phyloP scores from a whole-genome alignment of 148 eudicot genomes.

The Rhododendron williamsianum region DNA sequence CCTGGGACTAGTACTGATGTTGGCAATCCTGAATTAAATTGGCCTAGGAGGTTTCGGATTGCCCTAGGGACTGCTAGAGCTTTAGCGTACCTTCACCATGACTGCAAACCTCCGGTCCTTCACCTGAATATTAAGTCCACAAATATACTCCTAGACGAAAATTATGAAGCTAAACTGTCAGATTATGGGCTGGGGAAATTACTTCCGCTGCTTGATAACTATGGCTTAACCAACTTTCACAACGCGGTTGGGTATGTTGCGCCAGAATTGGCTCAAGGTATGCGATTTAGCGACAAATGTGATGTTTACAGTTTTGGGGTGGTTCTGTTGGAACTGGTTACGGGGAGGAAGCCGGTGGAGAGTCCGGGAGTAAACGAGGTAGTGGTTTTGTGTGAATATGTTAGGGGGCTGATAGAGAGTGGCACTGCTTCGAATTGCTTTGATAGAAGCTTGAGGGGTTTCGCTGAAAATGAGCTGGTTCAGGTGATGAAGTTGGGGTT shows the following conservation, averaged over 20 bases:
- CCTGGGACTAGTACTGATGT: constrained; percentile 72
- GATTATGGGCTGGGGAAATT: constrained; percentile 79
- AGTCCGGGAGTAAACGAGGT: constrained; percentile 62
- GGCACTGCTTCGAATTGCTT: constrained; percentile 75
- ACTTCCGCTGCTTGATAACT: constrained; percentile 62
- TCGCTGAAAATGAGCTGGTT: constrained; percentile 69
- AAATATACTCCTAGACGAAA: constrained; percentile 72
- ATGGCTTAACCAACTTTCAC: constrained; percentile 58
- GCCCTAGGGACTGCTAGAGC: constrained; percentile 88
- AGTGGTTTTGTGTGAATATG: constrained; percentile 76
- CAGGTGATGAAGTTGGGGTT: constrained; percentile 90
- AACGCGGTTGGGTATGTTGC: constrained; percentile 87
- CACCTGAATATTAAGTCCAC: constrained; percentile 85
- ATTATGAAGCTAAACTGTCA: constrained; percentile 61
- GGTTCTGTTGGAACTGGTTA: constrained; percentile 76
- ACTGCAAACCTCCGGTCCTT: constrained; percentile 71
- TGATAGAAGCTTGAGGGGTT: constrained; percentile 67
- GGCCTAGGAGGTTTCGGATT: constrained; percentile 73
- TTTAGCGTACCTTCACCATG: constrained; percentile 84
- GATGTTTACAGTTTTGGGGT: constrained; percentile 92
- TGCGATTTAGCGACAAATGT: constrained; percentile 65
- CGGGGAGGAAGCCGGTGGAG: constrained; percentile 91
- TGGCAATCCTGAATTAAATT: constrained; percentile 56
- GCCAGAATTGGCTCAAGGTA: constrained; percentile 78
- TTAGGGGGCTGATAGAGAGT: constrained; percentile 55